phyloP scores from a whole-genome alignment of 2,329 filamentous ascomycete species.

The Pestalotiopsis sp. region DNA sequence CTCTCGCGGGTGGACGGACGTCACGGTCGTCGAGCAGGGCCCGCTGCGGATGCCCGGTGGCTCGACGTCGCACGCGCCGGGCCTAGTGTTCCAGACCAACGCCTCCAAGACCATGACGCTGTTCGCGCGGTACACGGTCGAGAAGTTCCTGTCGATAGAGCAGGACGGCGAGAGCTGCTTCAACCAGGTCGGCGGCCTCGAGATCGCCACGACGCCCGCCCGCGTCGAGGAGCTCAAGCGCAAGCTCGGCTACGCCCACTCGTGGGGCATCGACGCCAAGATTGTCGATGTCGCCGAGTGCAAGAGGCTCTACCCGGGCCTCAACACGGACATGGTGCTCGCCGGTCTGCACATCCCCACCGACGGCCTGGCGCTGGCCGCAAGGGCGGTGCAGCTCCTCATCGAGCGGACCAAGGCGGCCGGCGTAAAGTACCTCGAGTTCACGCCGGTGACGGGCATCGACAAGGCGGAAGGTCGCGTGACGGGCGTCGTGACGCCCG shows the following conservation, averaged over 20 bases:
- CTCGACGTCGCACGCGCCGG: constrained; percentile 67
- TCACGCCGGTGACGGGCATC: constrained; percentile 61
- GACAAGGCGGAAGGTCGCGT: constrained; percentile 50
- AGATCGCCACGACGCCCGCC: constrained; percentile 63
- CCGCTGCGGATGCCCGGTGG: constrained; percentile 65
- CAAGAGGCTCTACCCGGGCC: constrained; percentile 53
- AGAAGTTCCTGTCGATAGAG: constrained; percentile 59
- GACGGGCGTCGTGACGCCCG: constrained; percentile 57
- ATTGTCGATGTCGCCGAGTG: constrained; percentile 58
- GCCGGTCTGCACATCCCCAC: constrained; percentile 63
- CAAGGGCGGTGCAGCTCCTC: constrained; percentile 63
- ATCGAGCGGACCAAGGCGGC: constrained; percentile 59
- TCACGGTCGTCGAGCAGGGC: constrained; percentile 68
- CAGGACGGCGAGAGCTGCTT: constrained; percentile 45
- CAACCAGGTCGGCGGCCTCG: constrained; percentile 65
- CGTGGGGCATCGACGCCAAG: constrained; percentile 61
- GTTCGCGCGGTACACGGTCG: constrained; percentile 63
- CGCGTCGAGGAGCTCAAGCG: constrained; percentile 64
- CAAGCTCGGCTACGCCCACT: constrained; percentile 62
- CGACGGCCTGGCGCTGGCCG: constrained; percentile 64
- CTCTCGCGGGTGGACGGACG: constrained; percentile 63
- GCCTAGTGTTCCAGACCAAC: constrained; percentile 67
- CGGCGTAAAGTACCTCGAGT: constrained; percentile 61
- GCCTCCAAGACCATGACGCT: constrained; percentile 58
- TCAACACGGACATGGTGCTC: constrained; percentile 56